Conservation (phyloP, 2,329 filamentous ascomycete species). For the Chaetothyriales sp. region DNA sequence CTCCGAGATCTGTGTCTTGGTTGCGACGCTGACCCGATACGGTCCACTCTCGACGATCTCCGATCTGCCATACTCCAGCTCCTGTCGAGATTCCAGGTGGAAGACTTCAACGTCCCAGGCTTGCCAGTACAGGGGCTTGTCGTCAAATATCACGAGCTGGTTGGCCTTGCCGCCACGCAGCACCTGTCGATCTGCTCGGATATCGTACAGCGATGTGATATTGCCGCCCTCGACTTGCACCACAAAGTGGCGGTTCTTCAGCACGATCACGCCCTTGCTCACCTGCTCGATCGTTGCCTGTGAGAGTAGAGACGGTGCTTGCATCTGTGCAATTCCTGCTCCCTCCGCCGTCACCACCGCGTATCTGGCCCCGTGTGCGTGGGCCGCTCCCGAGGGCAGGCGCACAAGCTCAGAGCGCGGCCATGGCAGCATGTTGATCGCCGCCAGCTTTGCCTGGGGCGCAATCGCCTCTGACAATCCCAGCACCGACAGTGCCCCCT, state of each 20-base stretch:
- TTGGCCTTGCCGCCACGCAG: constrained; percentile 64
- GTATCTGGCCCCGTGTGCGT: constrained; percentile 21
- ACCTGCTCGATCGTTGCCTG: constrained; percentile 36
- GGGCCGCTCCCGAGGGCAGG: constrained; percentile 31
- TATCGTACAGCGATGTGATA: constrained; percentile 74
- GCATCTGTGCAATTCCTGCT: constrained; percentile 28
- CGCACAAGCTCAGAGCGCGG: constrained; percentile 57
- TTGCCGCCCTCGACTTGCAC: constrained; percentile 59
- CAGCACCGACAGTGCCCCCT: constrained; percentile 53
- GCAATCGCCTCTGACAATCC: constrained; percentile 39
- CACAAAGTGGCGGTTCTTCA: constrained; percentile 63
- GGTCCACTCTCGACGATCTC: constrained; percentile 55
- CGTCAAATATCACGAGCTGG: constrained; percentile 86
- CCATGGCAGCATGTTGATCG: constrained; percentile 82
- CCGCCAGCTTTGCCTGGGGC: constrained; percentile 37
- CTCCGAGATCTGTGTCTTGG: constrained; percentile 74
- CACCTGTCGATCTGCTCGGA: constrained; percentile 56
- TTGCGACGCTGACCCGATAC: constrained; percentile 66
- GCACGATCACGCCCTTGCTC: constrained; percentile 50
- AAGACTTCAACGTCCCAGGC: constrained; percentile 97
- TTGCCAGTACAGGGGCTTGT: constrained; percentile 95
- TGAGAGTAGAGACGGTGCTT: constrained; percentile 15
- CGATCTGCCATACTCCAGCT: constrained; percentile 54
- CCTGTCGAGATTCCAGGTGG: constrained; percentile 72
- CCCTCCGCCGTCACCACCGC: constrained; percentile 31